Evolutionary conservation across 2,329 filamentous ascomycete species (phyloP).

Genomic region (Colletotrichum orbiculare): DNA sequence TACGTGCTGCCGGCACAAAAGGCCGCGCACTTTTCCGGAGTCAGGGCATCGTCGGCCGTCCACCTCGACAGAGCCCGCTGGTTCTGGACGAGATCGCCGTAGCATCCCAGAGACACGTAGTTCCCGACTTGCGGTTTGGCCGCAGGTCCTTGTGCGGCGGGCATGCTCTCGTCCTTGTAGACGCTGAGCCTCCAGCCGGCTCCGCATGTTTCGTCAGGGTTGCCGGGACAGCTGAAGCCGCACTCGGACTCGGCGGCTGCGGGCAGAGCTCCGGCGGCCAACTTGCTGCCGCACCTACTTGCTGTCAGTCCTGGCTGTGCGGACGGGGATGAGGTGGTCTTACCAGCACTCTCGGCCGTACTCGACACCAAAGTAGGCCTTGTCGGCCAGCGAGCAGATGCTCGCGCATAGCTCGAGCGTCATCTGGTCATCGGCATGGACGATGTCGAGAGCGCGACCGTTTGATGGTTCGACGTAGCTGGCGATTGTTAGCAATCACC

Average conservation of each 20-base stretch:
- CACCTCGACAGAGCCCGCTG: conserved; percentile 44
- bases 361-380: conserved; percentile 49
- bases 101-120: conserved; percentile 49
- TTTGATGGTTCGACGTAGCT: conserved; percentile 47
- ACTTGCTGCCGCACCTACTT: conserved; percentile 42
- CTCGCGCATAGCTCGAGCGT: conserved; percentile 46
- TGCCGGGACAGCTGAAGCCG: conserved; percentile 24
- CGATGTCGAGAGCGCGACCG: conserved; percentile 44
- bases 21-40: conserved; percentile 46
- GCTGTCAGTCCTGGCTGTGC: background rate
- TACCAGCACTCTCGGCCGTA: conserved; percentile 53
- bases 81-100: conserved; percentile 44
- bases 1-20: conserved; percentile 45
- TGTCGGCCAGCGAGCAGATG: conserved; percentile 43
- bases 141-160: background rate
- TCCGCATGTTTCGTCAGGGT: conserved; percentile 16
- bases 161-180: conserved; percentile 32
- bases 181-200: conserved; percentile 28
- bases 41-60: conserved; percentile 46
- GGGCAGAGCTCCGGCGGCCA: conserved; percentile 27
- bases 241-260: conserved; percentile 22
- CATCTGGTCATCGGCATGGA: conserved; percentile 45
- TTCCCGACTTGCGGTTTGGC: conserved; percentile 38
- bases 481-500: background rate
- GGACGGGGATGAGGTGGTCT: conserved; percentile 6